Base-by-base conservation (phyloP, 2,329 filamentous ascomycete genomes). In the Myriosclerotinia curreyana region DNA sequence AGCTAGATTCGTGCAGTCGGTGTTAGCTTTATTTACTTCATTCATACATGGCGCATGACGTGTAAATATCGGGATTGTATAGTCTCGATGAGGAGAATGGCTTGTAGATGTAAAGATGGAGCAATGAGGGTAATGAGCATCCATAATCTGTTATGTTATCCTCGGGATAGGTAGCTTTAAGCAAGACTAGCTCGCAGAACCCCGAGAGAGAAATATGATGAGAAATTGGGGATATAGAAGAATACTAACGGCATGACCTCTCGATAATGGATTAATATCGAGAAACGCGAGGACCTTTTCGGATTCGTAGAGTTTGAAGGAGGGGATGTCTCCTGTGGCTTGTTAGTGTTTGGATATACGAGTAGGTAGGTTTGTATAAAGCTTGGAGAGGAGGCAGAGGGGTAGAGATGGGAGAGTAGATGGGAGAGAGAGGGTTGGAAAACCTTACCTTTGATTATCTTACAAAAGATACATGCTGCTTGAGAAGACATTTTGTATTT, bases 281-380 rank as follows among this genome's bases (percentile, higher is more conserved):
- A 99, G 89, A 77, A 99, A 99, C 12, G 95, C 95, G 67, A 96
- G 83, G 53, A 94, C 91, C 80, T 94, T 96, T 46, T 96, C 90
- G 72, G 86, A 95, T 80, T 99, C 95, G 75, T 91, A 93, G 78
- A 99, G 87, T 84, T 97, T 99, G 82, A 98, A 89, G 71, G 87
- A 94, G 56, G 95, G 95, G 76, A 99, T 97, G 67, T 98, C 94
- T 70, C 93, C 93, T 97, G 44, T 8, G 40, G 12, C 7, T 28
- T 55, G 38, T 69, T 61, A 65, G 62, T 31, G 63, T 22, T 50
- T 25, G 46, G 34, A 17, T 48, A 6, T 31, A 31, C 5, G 14
- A 2, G 9, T 22, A 14, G 15, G 20, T 20, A 12, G 17, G 28
- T 36, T 4, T 3, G 44, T 22, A 25, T 9, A 17, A 9, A 20